phyloP scores from a whole-genome alignment of 352 stramenopile species.

The Globisporangium nunn region DNA sequence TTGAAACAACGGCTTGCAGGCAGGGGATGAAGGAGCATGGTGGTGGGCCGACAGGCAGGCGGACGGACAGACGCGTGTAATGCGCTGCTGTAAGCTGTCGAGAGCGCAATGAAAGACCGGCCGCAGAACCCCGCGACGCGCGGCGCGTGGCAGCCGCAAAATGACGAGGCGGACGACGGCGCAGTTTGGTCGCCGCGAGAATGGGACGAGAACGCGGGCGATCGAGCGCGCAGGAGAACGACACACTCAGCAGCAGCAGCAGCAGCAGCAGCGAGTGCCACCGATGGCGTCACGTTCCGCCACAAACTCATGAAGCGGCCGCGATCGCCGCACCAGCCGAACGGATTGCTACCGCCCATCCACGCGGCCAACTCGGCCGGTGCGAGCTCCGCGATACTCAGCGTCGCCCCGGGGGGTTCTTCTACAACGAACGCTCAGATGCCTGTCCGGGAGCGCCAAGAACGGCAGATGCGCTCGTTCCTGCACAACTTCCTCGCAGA shows the following conservation, averaged over 20 bases:
- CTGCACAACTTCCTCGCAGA: conserved; percentile 88
- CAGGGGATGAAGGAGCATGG: too few relatives aligned
- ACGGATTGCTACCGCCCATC: conserved; percentile 19
- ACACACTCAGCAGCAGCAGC: conserved; percentile 1
- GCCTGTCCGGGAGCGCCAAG: conserved; percentile 51
- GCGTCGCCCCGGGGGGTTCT: too few relatives aligned
- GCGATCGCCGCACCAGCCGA: conserved; percentile 6
- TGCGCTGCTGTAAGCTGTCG: background rate
- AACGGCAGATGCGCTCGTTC: conserved; percentile 85
- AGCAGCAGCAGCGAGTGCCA: background rate
- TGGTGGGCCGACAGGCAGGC: too few relatives aligned
- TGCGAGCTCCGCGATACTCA: too few relatives aligned
- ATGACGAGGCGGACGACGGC: background rate
- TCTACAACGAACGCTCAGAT: background rate
- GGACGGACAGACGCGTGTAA: too few relatives aligned
- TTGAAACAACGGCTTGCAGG: too few relatives aligned
- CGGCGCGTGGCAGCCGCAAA: background rate
- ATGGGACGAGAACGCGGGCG: background rate
- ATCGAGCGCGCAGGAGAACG: background rate
- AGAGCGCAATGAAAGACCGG: background rate
- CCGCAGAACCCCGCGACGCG: background rate
- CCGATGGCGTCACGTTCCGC: background rate
- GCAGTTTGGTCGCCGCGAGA: background rate
- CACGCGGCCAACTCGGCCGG: background rate
- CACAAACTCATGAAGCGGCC: conserved; percentile 31